These are phyloP conservation scores for Xylaria sp. DNA, from an alignment of 2,329 filamentous ascomycete genomes.

Conservation along the genomic window DNA sequence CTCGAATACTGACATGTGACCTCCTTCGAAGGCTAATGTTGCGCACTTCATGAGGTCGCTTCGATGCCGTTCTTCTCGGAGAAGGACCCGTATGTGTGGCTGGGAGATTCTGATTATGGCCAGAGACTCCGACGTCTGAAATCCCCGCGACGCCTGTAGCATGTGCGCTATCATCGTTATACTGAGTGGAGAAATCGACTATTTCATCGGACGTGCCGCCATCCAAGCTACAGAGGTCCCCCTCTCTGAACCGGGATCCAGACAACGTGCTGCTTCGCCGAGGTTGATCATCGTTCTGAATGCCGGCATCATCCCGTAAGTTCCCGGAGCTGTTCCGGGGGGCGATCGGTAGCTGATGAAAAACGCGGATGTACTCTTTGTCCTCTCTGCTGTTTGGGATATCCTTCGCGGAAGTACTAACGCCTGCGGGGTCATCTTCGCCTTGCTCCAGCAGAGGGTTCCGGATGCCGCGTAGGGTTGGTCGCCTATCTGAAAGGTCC, in stretches of 20 bases:
- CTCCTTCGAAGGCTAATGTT: conserved; percentile 50
- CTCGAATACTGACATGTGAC: conserved; percentile 58
- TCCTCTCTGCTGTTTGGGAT: conserved; percentile 35
- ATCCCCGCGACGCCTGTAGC: neutral
- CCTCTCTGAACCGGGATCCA: conserved; percentile 17
- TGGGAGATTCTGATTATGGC: conserved; percentile 5
- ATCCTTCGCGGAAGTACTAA: conserved; percentile 16
- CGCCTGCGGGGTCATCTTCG: conserved; percentile 25
- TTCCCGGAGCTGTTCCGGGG: conserved; percentile 31
- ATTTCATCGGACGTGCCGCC: conserved; percentile 34
- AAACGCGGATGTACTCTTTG: conserved; percentile 35
- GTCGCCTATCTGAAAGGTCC: conserved; percentile 5
- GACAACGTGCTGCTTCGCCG: conserved; percentile 7
- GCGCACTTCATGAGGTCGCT: conserved; percentile 28
- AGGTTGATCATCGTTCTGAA: conserved; percentile 3
- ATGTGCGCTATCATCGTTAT: conserved; percentile 15
- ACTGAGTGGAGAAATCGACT: conserved; percentile 32
- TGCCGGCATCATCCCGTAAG: conserved; percentile 6
- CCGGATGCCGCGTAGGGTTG: conserved; percentile 11
- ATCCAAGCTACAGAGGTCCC: conserved; percentile 36
- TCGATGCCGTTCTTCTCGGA: conserved; percentile 10
- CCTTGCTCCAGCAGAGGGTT: conserved; percentile 20
- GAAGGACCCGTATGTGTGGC: conserved; percentile 3
- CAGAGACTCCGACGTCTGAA: conserved; percentile 4
- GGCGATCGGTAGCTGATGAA: conserved; percentile 33